phyloP scores from a whole-genome alignment of 768 basidiomycete species.

The Hygrophoropsis aurantiaca region DNA sequence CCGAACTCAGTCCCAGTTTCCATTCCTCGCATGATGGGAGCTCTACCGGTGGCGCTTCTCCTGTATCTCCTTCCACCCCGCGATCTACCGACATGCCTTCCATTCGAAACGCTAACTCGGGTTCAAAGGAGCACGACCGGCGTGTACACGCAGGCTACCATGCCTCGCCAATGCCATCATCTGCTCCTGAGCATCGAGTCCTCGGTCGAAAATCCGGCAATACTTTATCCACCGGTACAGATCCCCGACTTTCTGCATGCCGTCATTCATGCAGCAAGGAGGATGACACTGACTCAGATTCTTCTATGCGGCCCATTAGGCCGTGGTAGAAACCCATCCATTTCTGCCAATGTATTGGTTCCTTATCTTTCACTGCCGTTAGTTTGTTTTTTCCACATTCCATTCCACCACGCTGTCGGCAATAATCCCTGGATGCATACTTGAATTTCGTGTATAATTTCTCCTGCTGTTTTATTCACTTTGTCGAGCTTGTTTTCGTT shows the following conservation, averaged over 20 bases:
- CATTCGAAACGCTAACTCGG: constrained; percentile 12
- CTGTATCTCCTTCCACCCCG: constrained; percentile 56
- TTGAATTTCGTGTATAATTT: constrained; percentile 3
- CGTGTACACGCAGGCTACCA: neutral
- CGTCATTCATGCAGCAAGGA: constrained; percentile 23
- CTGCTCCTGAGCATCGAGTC: constrained; percentile 3
- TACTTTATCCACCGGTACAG: constrained; percentile 19
- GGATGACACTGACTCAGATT: constrained; percentile 40
- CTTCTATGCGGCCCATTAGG: constrained; percentile 37
- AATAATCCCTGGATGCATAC: constrained; percentile 2
- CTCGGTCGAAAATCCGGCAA: constrained; percentile 14
- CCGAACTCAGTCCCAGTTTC: constrained; percentile 19
- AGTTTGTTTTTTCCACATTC: constrained; percentile 5
- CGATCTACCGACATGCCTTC: constrained; percentile 35
- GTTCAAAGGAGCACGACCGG: constrained; percentile 13
- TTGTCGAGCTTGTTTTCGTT: constrained; percentile 8
- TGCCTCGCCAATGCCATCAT: neutral
- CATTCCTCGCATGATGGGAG: constrained; percentile 42
- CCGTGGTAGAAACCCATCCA: constrained; percentile 39
- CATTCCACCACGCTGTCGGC: constrained; percentile 6
- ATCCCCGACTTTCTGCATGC: constrained; percentile 21
- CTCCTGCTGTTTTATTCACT: constrained; percentile 5
- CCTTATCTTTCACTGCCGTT: neutral
- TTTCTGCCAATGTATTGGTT: neutral
- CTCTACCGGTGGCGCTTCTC: constrained; percentile 52